Evolutionary conservation across 1,284 basidiomycete species (phyloP).

Genomic region (Cryptococcus depauperatus): DNA sequence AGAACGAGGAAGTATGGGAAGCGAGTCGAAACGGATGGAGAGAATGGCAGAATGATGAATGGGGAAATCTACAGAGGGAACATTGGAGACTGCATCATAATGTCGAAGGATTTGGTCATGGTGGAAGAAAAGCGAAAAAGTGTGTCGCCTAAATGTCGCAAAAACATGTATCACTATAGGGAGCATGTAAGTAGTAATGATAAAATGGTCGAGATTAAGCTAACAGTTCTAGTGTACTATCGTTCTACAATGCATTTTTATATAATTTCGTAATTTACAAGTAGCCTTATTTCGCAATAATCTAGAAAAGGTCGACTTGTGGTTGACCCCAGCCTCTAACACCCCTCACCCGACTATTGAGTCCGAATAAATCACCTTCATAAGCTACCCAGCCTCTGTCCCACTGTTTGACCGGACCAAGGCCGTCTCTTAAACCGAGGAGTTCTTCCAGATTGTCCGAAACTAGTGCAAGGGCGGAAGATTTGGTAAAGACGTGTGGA

Average conservation of each 20-base stretch:
- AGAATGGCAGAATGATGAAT: slow-evolving; percentile 5
- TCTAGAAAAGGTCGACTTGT: slow-evolving; percentile 13
- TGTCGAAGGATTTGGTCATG: neutral
- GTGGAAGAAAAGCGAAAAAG: neutral
- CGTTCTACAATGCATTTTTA: no score
- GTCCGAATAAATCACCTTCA: slow-evolving; percentile 11
- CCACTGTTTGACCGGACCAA: neutral
- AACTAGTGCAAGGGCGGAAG: slow-evolving; percentile 55
- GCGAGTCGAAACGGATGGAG: slow-evolving; percentile 6
- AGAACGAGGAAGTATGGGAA: slow-evolving; percentile 1
- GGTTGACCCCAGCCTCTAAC: slow-evolving; percentile 8
- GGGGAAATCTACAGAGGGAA: slow-evolving; percentile 1
- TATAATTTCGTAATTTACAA: neutral
- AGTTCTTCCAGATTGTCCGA: slow-evolving; percentile 59
- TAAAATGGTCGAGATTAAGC: no score
- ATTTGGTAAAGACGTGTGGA: slow-evolving; percentile 48
- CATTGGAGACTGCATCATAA: slow-evolving; percentile 1
- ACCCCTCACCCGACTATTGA: slow-evolving; percentile 9
- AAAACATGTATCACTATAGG: no score
- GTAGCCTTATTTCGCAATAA: neutral
- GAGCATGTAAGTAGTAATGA: no score
- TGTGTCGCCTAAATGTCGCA: no score
- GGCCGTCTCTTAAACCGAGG: slow-evolving; percentile 46
- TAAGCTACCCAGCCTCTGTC: slow-evolving; percentile 12
- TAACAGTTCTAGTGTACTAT: no score